Conservation (phyloP, 495 filamentous ascomycete species). For the Penicillium robsamsonii region DNA sequence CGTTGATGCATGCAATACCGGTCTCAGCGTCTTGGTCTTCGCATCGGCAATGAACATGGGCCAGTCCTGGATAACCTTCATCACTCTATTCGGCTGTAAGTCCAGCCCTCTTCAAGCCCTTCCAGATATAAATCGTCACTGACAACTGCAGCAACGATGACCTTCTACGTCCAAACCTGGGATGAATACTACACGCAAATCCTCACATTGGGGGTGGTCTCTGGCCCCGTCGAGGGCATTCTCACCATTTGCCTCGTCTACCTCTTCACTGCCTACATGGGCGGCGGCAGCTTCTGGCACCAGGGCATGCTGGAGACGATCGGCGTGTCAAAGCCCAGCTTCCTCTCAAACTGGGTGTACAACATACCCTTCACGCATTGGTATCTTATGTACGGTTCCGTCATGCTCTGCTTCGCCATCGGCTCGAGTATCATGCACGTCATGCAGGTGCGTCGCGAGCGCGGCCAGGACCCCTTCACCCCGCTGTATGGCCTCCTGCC, state of each 20-base stretch:
- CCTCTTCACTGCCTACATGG: slow-evolving; percentile 77
- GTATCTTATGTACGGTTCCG: slow-evolving; percentile 86
- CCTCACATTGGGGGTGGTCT: slow-evolving; percentile 86
- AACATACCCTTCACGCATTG: slow-evolving; percentile 81
- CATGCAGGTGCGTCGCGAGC: slow-evolving; percentile 70
- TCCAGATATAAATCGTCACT: slow-evolving; percentile 4
- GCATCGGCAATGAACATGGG: slow-evolving; percentile 88
- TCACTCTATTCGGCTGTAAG: slow-evolving; percentile 80
- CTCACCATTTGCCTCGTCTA: slow-evolving; percentile 81
- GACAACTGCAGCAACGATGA: slow-evolving; percentile 61
- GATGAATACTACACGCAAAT: slow-evolving; percentile 98
- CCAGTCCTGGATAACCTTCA: slow-evolving; percentile 84
- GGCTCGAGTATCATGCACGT: slow-evolving; percentile 71
- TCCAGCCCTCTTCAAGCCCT: neutral
- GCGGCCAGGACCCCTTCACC: slow-evolving; percentile 62
- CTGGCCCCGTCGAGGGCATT: slow-evolving; percentile 93
- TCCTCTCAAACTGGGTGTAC: slow-evolving; percentile 68
- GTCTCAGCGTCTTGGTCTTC: slow-evolving; percentile 90
- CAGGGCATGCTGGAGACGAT: slow-evolving; percentile 71
- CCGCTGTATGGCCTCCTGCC: slow-evolving; percentile 81
- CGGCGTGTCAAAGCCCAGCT: slow-evolving; percentile 60
- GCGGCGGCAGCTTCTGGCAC: slow-evolving; percentile 91
- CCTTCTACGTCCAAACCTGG: slow-evolving; percentile 98
- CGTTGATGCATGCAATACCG: slow-evolving; percentile 94
- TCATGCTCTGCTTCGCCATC: slow-evolving; percentile 84